Conservation (phyloP, 139 green algal species). For the Raphidocelis subcapitata region DNA sequence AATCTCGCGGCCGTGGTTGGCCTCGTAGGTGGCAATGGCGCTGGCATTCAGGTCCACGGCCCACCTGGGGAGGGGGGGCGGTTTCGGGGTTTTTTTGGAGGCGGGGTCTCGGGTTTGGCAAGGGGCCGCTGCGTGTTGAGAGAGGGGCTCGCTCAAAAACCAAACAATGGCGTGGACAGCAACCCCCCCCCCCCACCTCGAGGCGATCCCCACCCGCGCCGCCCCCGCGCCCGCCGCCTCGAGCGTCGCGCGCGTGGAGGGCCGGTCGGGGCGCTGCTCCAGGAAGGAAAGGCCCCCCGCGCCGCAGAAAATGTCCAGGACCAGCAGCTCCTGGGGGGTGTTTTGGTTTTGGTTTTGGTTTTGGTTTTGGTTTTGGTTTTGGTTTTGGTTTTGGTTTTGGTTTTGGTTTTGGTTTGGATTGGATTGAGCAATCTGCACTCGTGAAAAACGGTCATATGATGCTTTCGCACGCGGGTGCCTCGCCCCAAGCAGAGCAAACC, state of each 20-base stretch:
- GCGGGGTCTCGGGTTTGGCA: too few relatives aligned
- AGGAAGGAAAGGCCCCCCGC: constrained; percentile 42
- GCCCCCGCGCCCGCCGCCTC: not conserved
- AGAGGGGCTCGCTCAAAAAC: too few relatives aligned
- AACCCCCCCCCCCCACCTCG: constrained; percentile 33
- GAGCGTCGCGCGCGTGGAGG: not conserved
- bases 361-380: not conserved
- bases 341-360: not conserved
- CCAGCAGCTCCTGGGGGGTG: not conserved
- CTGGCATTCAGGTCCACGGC: constrained; percentile 50
- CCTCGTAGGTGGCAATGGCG: constrained; percentile 38
- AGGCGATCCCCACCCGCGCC: constrained; percentile 3
- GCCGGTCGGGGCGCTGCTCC: constrained; percentile 7
- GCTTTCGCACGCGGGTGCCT: not conserved
- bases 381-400: not conserved
- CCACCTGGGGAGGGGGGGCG: too few relatives aligned
- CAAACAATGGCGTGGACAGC: too few relatives aligned
- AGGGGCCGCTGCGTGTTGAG: too few relatives aligned
- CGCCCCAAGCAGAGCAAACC: not conserved
- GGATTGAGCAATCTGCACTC: not conserved
- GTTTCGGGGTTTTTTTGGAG: too few relatives aligned
- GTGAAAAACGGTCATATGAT: not conserved
- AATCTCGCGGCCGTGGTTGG: constrained; percentile 35
- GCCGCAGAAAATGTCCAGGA: constrained; percentile 50
- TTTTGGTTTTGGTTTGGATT: too few relatives aligned